Evolutionary conservation across 2,329 filamentous ascomycete genomes (phyloP).

Genomic region (Claviceps maximensis): DNA sequence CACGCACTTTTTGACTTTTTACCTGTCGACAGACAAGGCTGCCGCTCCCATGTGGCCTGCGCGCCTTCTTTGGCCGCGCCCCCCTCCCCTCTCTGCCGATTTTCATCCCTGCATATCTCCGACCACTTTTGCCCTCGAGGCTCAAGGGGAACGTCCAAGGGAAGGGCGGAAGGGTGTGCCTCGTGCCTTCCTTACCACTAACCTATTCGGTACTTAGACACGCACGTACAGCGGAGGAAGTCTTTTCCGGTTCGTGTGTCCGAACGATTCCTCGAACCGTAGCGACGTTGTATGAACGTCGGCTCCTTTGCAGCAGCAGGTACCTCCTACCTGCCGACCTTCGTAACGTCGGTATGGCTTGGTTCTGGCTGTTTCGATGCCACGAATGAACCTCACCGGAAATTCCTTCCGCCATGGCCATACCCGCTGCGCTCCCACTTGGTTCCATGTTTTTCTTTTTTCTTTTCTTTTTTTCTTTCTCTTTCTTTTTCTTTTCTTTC

Average conservation of each 20-base stretch:
- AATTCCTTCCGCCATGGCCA: background rate
- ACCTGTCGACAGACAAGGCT: constrained; percentile 1
- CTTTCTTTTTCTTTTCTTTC: background rate
- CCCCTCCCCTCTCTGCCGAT: background rate
- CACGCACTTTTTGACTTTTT: background rate
- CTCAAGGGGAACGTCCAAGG: too few relatives aligned
- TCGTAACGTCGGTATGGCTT: background rate
- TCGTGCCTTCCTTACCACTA: background rate
- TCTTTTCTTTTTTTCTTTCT: background rate
- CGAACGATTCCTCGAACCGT: background rate
- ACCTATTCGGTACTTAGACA: background rate
- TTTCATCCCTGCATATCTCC: background rate
- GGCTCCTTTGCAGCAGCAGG: too few relatives aligned
- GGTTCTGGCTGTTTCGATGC: background rate
- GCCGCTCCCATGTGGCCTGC: constrained; percentile 2
- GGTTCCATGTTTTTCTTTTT: background rate
- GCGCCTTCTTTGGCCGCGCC: background rate
- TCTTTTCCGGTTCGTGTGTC: background rate
- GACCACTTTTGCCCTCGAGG: background rate
- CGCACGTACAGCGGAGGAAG: background rate
- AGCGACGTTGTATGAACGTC: too few relatives aligned
- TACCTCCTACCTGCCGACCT: too few relatives aligned
- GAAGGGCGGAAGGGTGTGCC: background rate
- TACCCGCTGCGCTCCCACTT: background rate
- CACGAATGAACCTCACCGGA: background rate